phyloP scores from a whole-genome alignment of 2,329 filamentous ascomycete species.

The Aspergillus felis region DNA sequence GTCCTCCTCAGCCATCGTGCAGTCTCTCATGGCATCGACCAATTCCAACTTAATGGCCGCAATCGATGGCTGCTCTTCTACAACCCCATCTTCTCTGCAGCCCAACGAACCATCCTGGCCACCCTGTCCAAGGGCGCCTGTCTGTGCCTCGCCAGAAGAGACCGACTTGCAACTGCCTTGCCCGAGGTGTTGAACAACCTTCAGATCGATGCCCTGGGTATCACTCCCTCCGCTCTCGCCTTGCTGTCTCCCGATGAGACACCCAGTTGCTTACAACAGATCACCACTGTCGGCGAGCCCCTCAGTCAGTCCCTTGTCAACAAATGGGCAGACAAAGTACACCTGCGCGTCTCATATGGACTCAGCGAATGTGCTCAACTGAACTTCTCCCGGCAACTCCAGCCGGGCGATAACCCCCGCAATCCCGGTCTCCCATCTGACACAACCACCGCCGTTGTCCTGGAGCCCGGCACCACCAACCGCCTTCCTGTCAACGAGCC shows the following conservation, averaged over 20 bases:
- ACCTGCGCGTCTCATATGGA: neutral
- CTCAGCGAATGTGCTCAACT: neutral
- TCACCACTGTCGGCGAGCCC: neutral
- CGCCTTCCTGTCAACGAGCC: neutral
- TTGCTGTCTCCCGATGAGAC: neutral
- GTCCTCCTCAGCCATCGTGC: constrained; percentile 25
- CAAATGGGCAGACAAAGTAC: neutral
- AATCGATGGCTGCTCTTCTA: neutral
- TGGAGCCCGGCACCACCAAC: neutral
- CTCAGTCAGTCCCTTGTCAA: neutral
- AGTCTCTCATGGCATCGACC: constrained; percentile 19
- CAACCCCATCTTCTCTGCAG: neutral
- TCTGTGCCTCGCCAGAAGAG: neutral
- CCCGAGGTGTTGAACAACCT: neutral
- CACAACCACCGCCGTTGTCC: neutral
- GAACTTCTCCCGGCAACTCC: neutral
- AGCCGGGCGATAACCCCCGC: neutral
- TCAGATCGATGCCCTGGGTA: neutral
- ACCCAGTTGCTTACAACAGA: neutral
- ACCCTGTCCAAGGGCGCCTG: neutral
- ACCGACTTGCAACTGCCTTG: neutral
- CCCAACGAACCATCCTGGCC: neutral
- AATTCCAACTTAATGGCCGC: constrained; percentile 18
- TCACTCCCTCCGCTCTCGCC: neutral
- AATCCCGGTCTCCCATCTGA: neutral